phyloP scores from a whole-genome alignment of 2,329 filamentous ascomycete genomes.

The Xylaria sp. region DNA sequence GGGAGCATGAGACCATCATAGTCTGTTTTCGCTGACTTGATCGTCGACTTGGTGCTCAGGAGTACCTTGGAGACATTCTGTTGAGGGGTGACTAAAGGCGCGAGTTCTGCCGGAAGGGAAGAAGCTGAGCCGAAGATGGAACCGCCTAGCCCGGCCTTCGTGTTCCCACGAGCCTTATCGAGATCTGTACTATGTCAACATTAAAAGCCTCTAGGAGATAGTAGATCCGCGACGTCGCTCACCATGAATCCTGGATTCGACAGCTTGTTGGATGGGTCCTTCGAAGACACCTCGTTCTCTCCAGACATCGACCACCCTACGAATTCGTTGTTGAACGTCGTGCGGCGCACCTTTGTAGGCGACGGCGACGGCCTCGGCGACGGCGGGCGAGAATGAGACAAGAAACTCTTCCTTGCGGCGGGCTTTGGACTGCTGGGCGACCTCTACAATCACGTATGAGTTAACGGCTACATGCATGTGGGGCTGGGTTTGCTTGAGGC shows the following conservation, averaged over 20 bases:
- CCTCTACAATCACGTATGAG: constrained; percentile 63
- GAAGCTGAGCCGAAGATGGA: constrained; percentile 70
- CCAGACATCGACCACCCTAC: constrained; percentile 94
- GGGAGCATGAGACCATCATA: constrained; percentile 84
- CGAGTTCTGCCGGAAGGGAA: constrained; percentile 77
- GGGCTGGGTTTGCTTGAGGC: constrained; percentile 33
- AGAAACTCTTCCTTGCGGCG: constrained; percentile 92
- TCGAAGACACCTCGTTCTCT: constrained; percentile 86
- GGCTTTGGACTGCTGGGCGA: constrained; percentile 93
- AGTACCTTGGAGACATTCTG: constrained; percentile 75
- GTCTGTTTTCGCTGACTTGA: constrained; percentile 76
- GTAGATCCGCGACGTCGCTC: constrained; percentile 35
- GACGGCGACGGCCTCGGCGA: constrained; percentile 86
- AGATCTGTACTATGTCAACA: constrained; percentile 54
- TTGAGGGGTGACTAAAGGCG: constrained; percentile 75
- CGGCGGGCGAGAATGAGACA: constrained; percentile 85
- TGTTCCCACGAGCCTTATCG: constrained; percentile 62
- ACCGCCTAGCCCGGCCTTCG: constrained; percentile 57
- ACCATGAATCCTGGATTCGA: constrained; percentile 83
- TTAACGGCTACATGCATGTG: constrained; percentile 5
- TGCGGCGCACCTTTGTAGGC: constrained; percentile 88
- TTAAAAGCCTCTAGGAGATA: neutral
- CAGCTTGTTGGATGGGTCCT: constrained; percentile 74
- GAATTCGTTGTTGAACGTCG: constrained; percentile 86
- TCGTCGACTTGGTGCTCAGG: constrained; percentile 67